A percentile compares a stretch with the other conserved stretches of the same genome.
Conservation (phyloP, 2,329 filamentous ascomycete genomes). For the Metarhizium robertsii region DNA sequence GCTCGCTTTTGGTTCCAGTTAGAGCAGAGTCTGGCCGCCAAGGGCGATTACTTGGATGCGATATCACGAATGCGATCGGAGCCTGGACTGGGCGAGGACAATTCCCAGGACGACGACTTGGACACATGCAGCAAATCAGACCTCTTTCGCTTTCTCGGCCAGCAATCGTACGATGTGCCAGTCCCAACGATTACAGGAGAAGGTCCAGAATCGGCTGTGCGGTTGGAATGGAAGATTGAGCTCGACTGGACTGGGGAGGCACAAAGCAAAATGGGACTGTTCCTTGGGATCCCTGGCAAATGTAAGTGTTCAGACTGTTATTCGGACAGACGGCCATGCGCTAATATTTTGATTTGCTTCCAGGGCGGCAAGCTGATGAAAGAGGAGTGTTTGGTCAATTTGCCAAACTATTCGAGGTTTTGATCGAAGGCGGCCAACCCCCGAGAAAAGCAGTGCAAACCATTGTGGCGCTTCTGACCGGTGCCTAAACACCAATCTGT, state of each 20-base stretch:
- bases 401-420: slow-evolving; percentile 48
- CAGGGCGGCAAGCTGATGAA: slow-evolving; percentile 52
- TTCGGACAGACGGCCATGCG: slow-evolving; percentile 6
- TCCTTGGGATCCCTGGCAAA: slow-evolving; percentile 48
- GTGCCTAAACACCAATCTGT: slow-evolving; percentile 21
- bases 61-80: slow-evolving; percentile 15
- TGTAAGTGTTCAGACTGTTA: slow-evolving; percentile 40
- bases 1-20: slow-evolving; percentile 54
- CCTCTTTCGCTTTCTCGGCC: slow-evolving; percentile 44
- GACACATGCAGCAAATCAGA: slow-evolving; percentile 24
- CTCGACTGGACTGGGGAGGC: slow-evolving; percentile 71
- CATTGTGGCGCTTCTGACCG: slow-evolving; percentile 49
- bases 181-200: slow-evolving; percentile 23
- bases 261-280: slow-evolving; percentile 44
- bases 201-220: slow-evolving; percentile 31
- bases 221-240: slow-evolving; percentile 52
- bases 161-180: slow-evolving; percentile 37
- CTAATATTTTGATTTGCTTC: background rate
- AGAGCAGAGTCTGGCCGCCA: slow-evolving; percentile 33
- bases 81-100: slow-evolving; percentile 12
- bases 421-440: slow-evolving; percentile 46
- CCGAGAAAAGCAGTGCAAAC: slow-evolving; percentile 47
- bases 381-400: slow-evolving; percentile 47
- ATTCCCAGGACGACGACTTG: slow-evolving; percentile 7
- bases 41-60: slow-evolving; percentile 17